Percentiles rank a stretch among this genome's conserved stretches.
Conservation (phyloP, 306 rosid genomes). For the Cucurbita moschata region DNA sequence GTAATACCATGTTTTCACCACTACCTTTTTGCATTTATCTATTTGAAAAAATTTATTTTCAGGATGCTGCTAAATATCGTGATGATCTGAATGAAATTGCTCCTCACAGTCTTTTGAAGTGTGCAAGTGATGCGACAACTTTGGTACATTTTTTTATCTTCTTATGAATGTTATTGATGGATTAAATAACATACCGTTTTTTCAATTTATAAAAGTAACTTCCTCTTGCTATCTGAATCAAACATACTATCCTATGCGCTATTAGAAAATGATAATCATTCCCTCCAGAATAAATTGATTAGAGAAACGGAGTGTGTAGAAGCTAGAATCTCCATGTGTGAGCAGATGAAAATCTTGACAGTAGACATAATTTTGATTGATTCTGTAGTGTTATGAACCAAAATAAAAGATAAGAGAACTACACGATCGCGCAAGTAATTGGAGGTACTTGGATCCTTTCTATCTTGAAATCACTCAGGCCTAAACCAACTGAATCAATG, state of each 20-base stretch:
- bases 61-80: constrained; percentile 91
- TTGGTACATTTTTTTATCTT: constrained; percentile 30
- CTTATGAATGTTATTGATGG: background rate
- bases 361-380: background rate
- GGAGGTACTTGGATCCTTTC: no score
- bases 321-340: background rate
- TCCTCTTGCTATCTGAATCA: background rate
- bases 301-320: background rate
- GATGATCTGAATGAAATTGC: constrained; percentile 68
- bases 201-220: background rate
- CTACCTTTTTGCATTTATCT: background rate
- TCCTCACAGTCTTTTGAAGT: constrained; percentile 68
- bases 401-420: no score
- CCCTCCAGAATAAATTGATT: background rate
- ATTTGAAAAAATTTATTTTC: background rate
- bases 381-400: background rate
- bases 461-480: no score
- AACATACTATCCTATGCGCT: background rate
- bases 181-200: background rate
- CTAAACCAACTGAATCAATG: no score
- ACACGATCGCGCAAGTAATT: no score
- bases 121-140: constrained; percentile 86
- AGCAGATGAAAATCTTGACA: background rate
- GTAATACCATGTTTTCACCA: background rate
- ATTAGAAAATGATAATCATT: background rate